Conservation (phyloP, 441 rosid genomes). For the Populus hybrid region DNA sequence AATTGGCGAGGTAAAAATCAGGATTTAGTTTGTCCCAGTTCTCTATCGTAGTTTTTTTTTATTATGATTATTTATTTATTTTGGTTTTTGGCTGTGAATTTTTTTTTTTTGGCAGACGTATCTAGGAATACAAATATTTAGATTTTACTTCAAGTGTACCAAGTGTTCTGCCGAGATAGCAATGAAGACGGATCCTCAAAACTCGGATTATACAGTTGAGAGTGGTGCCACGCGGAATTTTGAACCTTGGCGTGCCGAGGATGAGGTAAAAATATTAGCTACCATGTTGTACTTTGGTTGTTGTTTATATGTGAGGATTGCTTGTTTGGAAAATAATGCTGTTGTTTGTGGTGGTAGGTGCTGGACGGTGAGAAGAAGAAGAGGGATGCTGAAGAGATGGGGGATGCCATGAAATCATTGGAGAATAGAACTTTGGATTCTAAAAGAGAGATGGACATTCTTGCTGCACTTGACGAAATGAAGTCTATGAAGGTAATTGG, state of each 20-base stretch:
- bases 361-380: constrained; percentile 50
- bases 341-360: constrained; percentile 29
- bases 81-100: no score
- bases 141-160: constrained; percentile 76
- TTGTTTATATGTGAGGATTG: no score
- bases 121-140: constrained; percentile 72
- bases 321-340: constrained; percentile 2
- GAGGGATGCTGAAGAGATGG: constrained; percentile 81
- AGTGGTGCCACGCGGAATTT: constrained; percentile 78
- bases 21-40: not conserved
- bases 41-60: not conserved
- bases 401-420: constrained; percentile 89
- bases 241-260: constrained; percentile 90
- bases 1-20: constrained; percentile 49
- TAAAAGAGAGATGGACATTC: constrained; percentile 86
- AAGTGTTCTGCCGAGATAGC: constrained; percentile 80
- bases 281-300: not conserved
- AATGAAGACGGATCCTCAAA: constrained; percentile 80
- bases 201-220: constrained; percentile 77
- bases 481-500: constrained; percentile 74
- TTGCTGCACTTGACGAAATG: constrained; percentile 90
- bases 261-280: constrained; percentile 42
- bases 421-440: constrained; percentile 87
- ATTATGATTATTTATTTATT: no score
- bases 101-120: constrained; percentile 50